Conservation (phyloP, 768 basidiomycete species). For the Collybia mongolica region DNA sequence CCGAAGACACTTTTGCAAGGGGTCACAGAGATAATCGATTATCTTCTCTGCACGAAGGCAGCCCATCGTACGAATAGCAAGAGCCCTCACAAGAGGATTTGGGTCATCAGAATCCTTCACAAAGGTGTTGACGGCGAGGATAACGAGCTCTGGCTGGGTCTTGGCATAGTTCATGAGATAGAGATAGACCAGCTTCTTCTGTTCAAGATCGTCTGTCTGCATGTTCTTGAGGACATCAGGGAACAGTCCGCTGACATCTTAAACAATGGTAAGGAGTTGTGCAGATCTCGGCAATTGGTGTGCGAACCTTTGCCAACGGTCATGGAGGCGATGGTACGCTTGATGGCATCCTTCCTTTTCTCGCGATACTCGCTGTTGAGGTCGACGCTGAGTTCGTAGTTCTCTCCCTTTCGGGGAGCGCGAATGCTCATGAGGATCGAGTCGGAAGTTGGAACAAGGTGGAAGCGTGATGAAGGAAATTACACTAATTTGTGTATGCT, state of each 20-base stretch:
- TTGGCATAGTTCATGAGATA: slow-evolving; percentile 99
- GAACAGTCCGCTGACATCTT: slow-evolving; percentile 91
- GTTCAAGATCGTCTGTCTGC: slow-evolving; percentile 99
- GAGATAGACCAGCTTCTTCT: slow-evolving; percentile 99
- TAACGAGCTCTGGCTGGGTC: slow-evolving; percentile 98
- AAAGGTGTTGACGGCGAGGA: slow-evolving; percentile 98
- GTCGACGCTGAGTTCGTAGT: slow-evolving; percentile 95
- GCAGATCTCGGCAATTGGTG: neutral
- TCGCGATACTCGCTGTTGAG: slow-evolving; percentile 96
- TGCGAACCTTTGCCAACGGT: slow-evolving; percentile 93
- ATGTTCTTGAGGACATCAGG: slow-evolving; percentile 99
- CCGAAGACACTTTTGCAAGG: slow-evolving; percentile 84
- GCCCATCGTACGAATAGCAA: slow-evolving; percentile 98
- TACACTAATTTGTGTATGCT: neutral
- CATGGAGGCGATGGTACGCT: slow-evolving; percentile 96
- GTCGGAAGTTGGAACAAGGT: neutral
- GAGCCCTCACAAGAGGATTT: slow-evolving; percentile 93
- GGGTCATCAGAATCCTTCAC: slow-evolving; percentile 97
- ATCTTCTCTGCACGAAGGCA: slow-evolving; percentile 97
- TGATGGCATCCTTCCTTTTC: slow-evolving; percentile 97
- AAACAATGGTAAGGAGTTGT: slow-evolving; percentile 6
- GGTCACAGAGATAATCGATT: slow-evolving; percentile 97
- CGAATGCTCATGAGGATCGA: slow-evolving; percentile 47
- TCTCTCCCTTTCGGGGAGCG: slow-evolving; percentile 81
- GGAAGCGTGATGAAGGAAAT: neutral